Evolutionary conservation across 805 yeast species (phyloP).

Genomic region (Kuraishia molischiana): DNA sequence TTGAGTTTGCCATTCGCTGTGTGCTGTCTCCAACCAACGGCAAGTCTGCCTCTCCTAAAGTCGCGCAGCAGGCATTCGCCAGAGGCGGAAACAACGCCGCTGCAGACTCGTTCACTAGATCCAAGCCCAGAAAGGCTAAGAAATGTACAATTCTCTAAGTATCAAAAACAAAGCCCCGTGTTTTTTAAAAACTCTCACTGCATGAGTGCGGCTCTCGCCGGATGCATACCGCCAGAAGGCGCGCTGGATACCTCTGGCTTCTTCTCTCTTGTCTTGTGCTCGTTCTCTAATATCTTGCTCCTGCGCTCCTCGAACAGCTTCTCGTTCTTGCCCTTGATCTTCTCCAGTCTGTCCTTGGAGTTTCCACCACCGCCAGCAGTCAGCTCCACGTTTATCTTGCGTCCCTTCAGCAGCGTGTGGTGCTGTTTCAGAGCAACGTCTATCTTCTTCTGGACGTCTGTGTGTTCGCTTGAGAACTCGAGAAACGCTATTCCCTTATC

Average conservation of each 20-base stretch:
- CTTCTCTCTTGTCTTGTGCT: constrained; percentile 24
- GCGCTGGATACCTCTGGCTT: constrained; percentile 7
- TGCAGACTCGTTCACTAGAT: neutral
- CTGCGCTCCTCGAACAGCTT: constrained; percentile 63
- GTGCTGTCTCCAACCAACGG: constrained; percentile 44
- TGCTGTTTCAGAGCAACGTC: constrained; percentile 81
- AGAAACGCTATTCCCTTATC: constrained; percentile 90
- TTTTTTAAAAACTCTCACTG: constrained; percentile 8
- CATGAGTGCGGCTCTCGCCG: constrained; percentile 51
- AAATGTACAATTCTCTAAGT: constrained; percentile 39
- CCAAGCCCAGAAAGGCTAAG: constrained; percentile 31
- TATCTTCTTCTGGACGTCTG: constrained; percentile 67
- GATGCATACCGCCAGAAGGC: constrained; percentile 39
- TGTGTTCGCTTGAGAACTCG: constrained; percentile 56
- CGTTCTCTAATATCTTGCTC: constrained; percentile 41
- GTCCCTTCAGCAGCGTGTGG: constrained; percentile 54
- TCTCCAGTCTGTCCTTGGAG: constrained; percentile 52
- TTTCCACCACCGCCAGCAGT: constrained; percentile 99
- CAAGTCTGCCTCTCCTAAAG: constrained; percentile 8
- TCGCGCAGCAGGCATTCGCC: too few relatives aligned
- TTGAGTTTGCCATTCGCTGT: constrained; percentile 70
- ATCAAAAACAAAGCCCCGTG: neutral
- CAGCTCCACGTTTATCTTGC: constrained; percentile 89
- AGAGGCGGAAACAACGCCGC: neutral
- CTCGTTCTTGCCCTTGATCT: constrained; percentile 72